phyloP scores from a whole-genome alignment of 2,329 filamentous ascomycete species.

The Talaromyces sp. region DNA sequence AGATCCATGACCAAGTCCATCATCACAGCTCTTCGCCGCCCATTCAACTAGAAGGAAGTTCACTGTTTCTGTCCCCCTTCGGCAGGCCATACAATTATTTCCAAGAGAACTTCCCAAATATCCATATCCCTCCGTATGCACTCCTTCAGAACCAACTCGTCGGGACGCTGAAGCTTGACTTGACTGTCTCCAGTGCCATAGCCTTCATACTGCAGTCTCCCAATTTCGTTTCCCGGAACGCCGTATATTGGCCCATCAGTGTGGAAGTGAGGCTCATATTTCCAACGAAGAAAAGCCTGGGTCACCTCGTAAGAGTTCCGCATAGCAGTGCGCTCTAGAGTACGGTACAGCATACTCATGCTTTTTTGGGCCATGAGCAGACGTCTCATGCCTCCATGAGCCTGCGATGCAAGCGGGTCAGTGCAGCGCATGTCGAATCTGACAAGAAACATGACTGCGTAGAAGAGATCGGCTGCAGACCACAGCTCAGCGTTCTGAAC shows the following conservation, averaged over 20 bases:
- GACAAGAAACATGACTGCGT: conserved; percentile 59
- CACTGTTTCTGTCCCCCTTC: neutral
- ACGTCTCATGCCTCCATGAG: conserved; percentile 46
- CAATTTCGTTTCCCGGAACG: conserved; percentile 49
- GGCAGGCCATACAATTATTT: conserved; percentile 33
- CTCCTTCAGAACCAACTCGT: conserved; percentile 56
- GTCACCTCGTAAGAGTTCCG: conserved; percentile 47
- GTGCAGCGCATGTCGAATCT: conserved; percentile 68
- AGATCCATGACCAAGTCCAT: neutral
- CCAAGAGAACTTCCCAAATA: conserved; percentile 48
- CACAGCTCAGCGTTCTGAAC: conserved; percentile 51
- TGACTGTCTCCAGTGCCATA: conserved; percentile 29
- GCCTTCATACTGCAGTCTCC: conserved; percentile 36
- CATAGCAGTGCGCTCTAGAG: conserved; percentile 54
- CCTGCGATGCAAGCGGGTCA: conserved; percentile 54
- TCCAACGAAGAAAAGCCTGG: conserved; percentile 54
- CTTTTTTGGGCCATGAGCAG: conserved; percentile 56
- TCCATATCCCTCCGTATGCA: conserved; percentile 46
- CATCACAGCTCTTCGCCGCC: neutral
- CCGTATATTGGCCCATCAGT: conserved; percentile 39
- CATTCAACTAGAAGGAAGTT: neutral
- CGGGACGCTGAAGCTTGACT: conserved; percentile 48
- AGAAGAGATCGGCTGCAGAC: conserved; percentile 55
- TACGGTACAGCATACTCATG: conserved; percentile 52
- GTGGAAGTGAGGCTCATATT: conserved; percentile 35